These are phyloP conservation scores for Arthroderma uncinatum DNA, from an alignment of 2,329 filamentous ascomycete genomes.

Conservation along the genomic window DNA sequence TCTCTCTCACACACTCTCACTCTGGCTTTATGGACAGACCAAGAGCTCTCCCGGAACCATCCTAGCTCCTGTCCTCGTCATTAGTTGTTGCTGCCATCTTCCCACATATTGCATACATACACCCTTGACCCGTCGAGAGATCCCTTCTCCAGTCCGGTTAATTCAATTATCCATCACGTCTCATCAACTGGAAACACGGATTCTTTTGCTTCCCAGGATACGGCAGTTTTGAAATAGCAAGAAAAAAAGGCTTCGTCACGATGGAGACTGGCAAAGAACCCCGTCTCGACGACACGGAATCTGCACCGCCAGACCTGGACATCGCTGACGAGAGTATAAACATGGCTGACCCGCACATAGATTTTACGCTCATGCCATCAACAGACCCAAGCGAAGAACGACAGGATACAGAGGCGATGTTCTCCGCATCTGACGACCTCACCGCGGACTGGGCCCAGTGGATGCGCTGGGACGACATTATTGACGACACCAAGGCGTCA, in stretches of 20 bases:
- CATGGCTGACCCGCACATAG: constrained; percentile 2
- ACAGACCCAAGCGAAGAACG: constrained; percentile 6
- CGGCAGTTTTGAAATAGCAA: background rate
- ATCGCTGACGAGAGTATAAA: constrained; percentile 1
- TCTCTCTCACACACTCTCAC: no score
- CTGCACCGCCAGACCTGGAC: background rate
- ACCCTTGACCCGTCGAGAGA: background rate
- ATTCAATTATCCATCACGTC: constrained; percentile 1
- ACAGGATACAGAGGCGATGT: constrained; percentile 3
- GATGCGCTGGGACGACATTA: constrained; percentile 36
- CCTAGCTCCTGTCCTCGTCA: background rate
- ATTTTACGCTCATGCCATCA: constrained; percentile 6
- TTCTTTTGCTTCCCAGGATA: constrained; percentile 1
- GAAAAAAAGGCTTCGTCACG: background rate
- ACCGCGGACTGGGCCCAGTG: constrained; percentile 36
- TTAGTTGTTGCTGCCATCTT: background rate
- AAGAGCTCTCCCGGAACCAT: constrained; percentile 3
- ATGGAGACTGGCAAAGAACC: background rate
- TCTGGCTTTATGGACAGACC: background rate
- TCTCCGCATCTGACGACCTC: constrained; percentile 17
- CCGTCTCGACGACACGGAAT: background rate
- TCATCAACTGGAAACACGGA: background rate
- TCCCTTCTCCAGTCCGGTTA: background rate
- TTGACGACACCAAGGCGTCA: constrained; percentile 23
- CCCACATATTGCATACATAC: no score